Conservation (phyloP, 495 filamentous ascomycete species). For the Tuber brumale region DNA sequence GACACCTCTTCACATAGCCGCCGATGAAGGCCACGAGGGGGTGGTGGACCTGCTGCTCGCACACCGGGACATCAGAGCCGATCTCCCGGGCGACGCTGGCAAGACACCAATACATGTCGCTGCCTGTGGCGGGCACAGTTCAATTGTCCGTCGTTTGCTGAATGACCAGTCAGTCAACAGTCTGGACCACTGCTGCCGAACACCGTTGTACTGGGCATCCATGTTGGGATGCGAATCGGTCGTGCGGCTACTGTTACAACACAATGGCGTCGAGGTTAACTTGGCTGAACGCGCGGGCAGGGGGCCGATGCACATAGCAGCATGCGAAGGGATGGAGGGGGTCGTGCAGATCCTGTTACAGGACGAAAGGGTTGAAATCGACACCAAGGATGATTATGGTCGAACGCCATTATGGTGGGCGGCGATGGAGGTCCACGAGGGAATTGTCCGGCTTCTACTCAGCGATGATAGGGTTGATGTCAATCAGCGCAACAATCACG, state of each 20-base stretch:
- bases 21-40: not conserved
- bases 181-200: not conserved
- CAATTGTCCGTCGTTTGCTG: not conserved
- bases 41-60: not conserved
- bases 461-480: slow-evolving; percentile 1
- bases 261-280: not conserved
- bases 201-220: not conserved
- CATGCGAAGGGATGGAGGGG: not conserved
- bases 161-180: not conserved
- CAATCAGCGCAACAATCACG: not conserved
- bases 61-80: not conserved
- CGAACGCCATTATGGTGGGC: slow-evolving; percentile 1
- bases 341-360: not conserved
- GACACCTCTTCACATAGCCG: not conserved
- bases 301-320: not conserved
- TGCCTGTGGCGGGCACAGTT: not conserved
- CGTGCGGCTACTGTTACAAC: not conserved
- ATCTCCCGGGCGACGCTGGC: not conserved
- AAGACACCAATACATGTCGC: not conserved
- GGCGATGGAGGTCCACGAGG: not conserved
- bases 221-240: not conserved
- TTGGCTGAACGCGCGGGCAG: not conserved
- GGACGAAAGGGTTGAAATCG: not conserved
- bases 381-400: not conserved
- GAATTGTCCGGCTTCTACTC: not conserved